Evolutionary conservation across 306 rosid genomes (phyloP), one percentile per base, ranked within the genome.

Genomic region (Spatholobus suberectus): DNA sequence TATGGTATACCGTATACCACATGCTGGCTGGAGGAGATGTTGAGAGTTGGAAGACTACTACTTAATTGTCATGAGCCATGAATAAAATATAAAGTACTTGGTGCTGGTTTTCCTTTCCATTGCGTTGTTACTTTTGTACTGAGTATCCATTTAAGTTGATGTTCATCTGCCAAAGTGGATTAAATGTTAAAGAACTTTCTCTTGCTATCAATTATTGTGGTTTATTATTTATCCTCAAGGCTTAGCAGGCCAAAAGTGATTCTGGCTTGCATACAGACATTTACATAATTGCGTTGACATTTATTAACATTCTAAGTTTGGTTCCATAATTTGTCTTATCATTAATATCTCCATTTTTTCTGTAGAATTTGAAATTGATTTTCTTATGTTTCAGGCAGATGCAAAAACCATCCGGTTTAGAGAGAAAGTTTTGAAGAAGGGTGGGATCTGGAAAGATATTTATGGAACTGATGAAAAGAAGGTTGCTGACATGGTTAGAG

Each of bases 391-490:
- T 65, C 96, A 96, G 99, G 99, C 94, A 65, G 99, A 96, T 87
- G 93, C 97, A 80, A 93, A 93, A 89, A 96, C 99, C 70, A 90
- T 88, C 59, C 87, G 93, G 81, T 96, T 96, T 90, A 84, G 96
- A 85, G 99, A 93, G 34, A 96, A 70, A 83, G 99, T 96, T 54
- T 71, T 92, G 71, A 91, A 91, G 74, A 90, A 90, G 84, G 98
- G 99, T 23, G 99, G 99, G 52, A 78, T 90, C 40, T 96, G 99
- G 99, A 93, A 88, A 88, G 99, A 96, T 43, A 91, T 93, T 38
- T 96, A 96, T 43, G 99, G 98, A 74, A 76, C 91, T 84, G 99
- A 96, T 75, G 99, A 96, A 88, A 93, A 92, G 89, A 96, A 89
- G 85, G 98, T 96, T 37, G 98, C 98, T 9, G 85, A 87, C 80